These are phyloP conservation scores for Suillus decipiens DNA, from an alignment of 768 basidiomycete species.

Conservation along the genomic window DNA sequence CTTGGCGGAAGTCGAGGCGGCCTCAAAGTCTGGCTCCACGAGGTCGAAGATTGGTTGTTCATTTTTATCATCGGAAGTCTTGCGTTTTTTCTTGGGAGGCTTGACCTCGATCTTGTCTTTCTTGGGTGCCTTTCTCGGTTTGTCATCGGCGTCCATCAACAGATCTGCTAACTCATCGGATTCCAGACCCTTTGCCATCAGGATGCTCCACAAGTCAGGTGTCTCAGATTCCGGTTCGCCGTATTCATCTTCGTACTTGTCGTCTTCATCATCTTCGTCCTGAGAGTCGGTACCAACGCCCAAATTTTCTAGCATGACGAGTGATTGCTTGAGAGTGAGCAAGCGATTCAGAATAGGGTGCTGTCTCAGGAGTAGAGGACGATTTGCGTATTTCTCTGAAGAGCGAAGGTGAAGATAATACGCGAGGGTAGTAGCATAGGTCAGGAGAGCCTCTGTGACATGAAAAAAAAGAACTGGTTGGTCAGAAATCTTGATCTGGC, in stretches of 20 bases:
- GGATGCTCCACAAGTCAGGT: conserved; percentile 46
- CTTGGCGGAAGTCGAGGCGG: conserved; percentile 27
- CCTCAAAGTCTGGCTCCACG: conserved; percentile 70
- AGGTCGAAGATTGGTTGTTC: conserved; percentile 65
- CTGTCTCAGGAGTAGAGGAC: conserved; percentile 60
- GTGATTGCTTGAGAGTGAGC: conserved; percentile 78
- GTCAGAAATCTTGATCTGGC: neutral
- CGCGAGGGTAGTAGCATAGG: conserved; percentile 87
- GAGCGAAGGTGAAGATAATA: conserved; percentile 91
- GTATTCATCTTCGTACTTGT: conserved; percentile 38
- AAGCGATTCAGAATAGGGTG: conserved; percentile 79
- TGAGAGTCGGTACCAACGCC: conserved; percentile 62
- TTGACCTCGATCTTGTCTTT: conserved; percentile 26
- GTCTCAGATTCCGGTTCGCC: conserved; percentile 32
- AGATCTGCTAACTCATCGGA: conserved; percentile 56
- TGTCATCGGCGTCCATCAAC: conserved; percentile 49
- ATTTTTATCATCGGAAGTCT: conserved; percentile 34
- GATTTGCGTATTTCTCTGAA: conserved; percentile 60
- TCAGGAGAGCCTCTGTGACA: conserved; percentile 77
- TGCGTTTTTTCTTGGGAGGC: conserved; percentile 66
- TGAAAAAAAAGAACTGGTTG: conserved; percentile 7
- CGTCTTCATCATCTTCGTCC: conserved; percentile 48
- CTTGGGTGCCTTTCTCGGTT: conserved; percentile 18
- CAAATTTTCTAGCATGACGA: conserved; percentile 82
- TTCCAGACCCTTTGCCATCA: conserved; percentile 40